A percentile compares a stretch with the other conserved stretches of the same genome.
Conservation (phyloP, 2,329 filamentous ascomycete species). For the Zymoseptoria tritici region DNA sequence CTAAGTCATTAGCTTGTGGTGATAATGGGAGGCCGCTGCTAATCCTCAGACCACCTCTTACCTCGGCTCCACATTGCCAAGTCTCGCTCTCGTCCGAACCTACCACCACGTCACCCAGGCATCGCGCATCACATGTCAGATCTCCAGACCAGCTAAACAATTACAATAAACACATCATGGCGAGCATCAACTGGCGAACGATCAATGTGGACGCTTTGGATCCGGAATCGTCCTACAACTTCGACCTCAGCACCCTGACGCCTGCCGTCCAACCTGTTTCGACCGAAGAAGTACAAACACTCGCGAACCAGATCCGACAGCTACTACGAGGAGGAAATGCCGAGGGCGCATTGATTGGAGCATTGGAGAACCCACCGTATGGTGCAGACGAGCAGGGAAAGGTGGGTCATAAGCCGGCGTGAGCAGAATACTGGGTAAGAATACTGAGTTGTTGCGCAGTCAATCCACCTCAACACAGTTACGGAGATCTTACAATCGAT, state of each 20-base stretch:
- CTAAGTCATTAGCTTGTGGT: too few relatives aligned
- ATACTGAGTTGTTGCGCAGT: conserved; percentile 43
- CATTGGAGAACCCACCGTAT: conserved; percentile 77
- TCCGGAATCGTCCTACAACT: conserved; percentile 85
- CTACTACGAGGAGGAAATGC: conserved; percentile 77
- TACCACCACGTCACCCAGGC: background rate
- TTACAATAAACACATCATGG: conserved; percentile 28
- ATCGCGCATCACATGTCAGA: background rate
- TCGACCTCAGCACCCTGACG: conserved; percentile 76
- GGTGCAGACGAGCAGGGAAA: conserved; percentile 48
- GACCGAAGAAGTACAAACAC: conserved; percentile 69
- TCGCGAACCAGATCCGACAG: conserved; percentile 77
- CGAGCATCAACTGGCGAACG: conserved; percentile 63
- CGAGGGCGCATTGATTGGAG: conserved; percentile 77
- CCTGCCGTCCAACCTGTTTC: conserved; percentile 67
- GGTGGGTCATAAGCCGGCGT: conserved; percentile 31
- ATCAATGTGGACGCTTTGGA: conserved; percentile 91
- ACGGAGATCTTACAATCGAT: conserved; percentile 93
- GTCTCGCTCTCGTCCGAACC: background rate
- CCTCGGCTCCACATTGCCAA: background rate
- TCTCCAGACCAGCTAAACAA: background rate
- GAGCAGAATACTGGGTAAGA: background rate
- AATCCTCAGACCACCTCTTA: background rate
- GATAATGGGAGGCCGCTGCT: too few relatives aligned
- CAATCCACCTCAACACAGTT: conserved; percentile 78